Evolutionary conservation across 805 yeast genomes (phyloP).

Genomic region (Candida chauliodis): DNA sequence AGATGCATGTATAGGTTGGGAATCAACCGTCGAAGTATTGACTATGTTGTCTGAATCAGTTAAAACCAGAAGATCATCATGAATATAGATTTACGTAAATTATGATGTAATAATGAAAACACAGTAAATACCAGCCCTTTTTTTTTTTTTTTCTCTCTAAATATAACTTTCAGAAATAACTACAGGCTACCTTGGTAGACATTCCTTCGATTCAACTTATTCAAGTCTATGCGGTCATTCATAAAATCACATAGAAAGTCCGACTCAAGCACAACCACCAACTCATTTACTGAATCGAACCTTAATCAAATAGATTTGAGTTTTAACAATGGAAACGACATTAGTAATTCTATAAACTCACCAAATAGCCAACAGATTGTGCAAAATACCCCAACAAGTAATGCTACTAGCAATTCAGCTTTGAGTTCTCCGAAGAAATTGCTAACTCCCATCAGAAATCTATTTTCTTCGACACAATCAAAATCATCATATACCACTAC

Average conservation of each 20-base stretch:
- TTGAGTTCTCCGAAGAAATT: slow-evolving; percentile 34
- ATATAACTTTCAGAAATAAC: too few relatives aligned
- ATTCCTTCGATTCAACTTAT: too few relatives aligned
- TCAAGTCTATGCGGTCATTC: slow-evolving; percentile 22
- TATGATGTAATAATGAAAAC: neutral
- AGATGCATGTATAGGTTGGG: slow-evolving; percentile 97
- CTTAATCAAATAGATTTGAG: neutral
- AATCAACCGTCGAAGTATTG: slow-evolving; percentile 71
- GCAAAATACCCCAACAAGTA: slow-evolving; percentile 18
- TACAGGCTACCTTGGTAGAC: too few relatives aligned
- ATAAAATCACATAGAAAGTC: slow-evolving; percentile 24
- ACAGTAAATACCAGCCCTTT: neutral
- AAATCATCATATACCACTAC: neutral
- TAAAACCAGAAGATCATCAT: slow-evolving; percentile 58
- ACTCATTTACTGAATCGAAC: slow-evolving; percentile 6
- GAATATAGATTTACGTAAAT: neutral
- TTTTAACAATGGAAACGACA: neutral
- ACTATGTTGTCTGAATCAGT: slow-evolving; percentile 75
- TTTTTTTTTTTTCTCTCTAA: neutral
- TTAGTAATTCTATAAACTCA: slow-evolving; percentile 19
- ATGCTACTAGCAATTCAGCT: slow-evolving; percentile 6
- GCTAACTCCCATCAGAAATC: slow-evolving; percentile 33
- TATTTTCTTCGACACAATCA: slow-evolving; percentile 19
- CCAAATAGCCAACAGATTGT: slow-evolving; percentile 17
- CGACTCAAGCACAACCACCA: slow-evolving; percentile 12